These are phyloP conservation scores for Leccinellum luteum DNA, from an alignment of 768 basidiomycete species.

Conservation along the genomic window DNA sequence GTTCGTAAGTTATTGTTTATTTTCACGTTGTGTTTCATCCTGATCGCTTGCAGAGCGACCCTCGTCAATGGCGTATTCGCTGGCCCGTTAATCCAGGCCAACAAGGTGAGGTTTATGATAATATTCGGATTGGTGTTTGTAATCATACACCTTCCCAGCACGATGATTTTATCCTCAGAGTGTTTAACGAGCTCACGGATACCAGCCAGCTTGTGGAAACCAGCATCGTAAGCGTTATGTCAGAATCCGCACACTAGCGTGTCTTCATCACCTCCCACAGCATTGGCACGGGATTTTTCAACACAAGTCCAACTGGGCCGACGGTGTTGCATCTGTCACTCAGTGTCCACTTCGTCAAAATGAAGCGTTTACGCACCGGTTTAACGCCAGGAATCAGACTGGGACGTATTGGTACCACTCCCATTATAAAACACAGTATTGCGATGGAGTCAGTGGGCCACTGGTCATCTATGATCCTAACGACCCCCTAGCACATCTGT, in stretches of 20 bases:
- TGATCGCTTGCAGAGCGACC: slow-evolving; percentile 32
- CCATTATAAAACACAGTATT: slow-evolving; percentile 37
- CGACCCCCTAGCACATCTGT: slow-evolving; percentile 39
- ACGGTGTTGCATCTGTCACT: slow-evolving; percentile 39
- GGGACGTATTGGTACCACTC: slow-evolving; percentile 53
- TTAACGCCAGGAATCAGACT: slow-evolving; percentile 29
- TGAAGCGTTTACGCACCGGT: slow-evolving; percentile 37
- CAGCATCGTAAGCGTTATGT: background rate
- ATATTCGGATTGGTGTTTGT: background rate
- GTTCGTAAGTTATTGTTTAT: slow-evolving; percentile 28
- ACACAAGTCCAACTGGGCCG: slow-evolving; percentile 28
- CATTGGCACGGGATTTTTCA: background rate
- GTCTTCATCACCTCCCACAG: slow-evolving; percentile 6
- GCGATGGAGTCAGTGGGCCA: slow-evolving; percentile 43
- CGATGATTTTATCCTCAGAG: slow-evolving; percentile 38
- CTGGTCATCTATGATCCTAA: slow-evolving; percentile 45
- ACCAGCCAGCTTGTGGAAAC: background rate
- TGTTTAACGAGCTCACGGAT: slow-evolving; percentile 32
- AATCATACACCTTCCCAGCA: slow-evolving; percentile 25
- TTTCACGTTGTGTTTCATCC: background rate
- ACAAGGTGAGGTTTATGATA: slow-evolving; percentile 27
- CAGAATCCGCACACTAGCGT: background rate
- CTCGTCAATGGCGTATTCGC: slow-evolving; percentile 45
- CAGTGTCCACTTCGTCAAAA: slow-evolving; percentile 42
- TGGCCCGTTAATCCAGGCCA: slow-evolving; percentile 42